Conservation (phyloP, 371 early-diverging fungal genomes). For the Mortierella polycephala region DNA sequence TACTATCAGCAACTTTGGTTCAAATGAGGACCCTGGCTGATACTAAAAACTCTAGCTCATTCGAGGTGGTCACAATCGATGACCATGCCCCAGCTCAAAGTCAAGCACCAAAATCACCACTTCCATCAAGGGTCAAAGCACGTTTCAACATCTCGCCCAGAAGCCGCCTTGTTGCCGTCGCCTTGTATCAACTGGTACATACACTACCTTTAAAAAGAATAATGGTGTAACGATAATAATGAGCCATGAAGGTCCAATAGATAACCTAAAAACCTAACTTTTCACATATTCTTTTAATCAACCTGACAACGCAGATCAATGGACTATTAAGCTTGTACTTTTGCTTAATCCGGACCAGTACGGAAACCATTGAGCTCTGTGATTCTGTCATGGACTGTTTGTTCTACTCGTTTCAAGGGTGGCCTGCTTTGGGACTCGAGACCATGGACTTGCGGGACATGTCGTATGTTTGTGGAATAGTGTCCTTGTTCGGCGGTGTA, state of each 20-base stretch:
- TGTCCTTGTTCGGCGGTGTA: slow-evolving; percentile 31
- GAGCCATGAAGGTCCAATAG: too few species aligned
- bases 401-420: slow-evolving; percentile 38
- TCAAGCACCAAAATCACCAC: not conserved
- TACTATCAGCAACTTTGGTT: too few species aligned
- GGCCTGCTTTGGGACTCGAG: slow-evolving; percentile 45
- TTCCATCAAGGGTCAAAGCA: not conserved
- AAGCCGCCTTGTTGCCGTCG: slow-evolving; percentile 27
- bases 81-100: slow-evolving; percentile 3
- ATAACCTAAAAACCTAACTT: too few species aligned
- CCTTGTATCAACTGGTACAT: slow-evolving; percentile 38
- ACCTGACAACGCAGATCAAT: slow-evolving; percentile 12
- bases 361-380: slow-evolving; percentile 26
- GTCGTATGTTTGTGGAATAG: slow-evolving; percentile 43
- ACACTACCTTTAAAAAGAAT: not conserved
- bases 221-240: too few species aligned
- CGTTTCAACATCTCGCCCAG: slow-evolving; percentile 17
- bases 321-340: slow-evolving; percentile 44
- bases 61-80: slow-evolving; percentile 41
- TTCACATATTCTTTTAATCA: too few species aligned
- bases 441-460: slow-evolving; percentile 30
- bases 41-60: slow-evolving; percentile 35
- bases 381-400: slow-evolving; percentile 28
- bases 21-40: slow-evolving; percentile 6
- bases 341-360: slow-evolving; percentile 32